Conservation (phyloP, 2,329 filamentous ascomycete genomes). For the Fusarium sp. region DNA sequence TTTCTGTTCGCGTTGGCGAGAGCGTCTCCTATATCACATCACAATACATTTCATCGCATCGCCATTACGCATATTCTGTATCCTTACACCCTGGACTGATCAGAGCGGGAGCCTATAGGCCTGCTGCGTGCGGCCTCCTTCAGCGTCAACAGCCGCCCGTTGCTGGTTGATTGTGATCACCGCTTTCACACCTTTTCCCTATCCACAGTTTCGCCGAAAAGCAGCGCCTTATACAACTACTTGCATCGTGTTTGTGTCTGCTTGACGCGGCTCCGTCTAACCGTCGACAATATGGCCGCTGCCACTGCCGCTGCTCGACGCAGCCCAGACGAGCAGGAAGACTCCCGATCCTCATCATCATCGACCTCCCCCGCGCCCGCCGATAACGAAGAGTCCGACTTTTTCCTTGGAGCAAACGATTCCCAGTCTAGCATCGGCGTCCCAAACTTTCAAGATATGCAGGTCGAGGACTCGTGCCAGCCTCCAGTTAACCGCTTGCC, state of each 20-base stretch:
- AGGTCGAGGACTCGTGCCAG: constrained; percentile 71
- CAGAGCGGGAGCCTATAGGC: constrained; percentile 2
- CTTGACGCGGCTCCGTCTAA: constrained; percentile 22
- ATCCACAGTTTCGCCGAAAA: constrained; percentile 19
- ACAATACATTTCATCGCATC: neutral
- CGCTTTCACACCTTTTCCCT: constrained; percentile 18
- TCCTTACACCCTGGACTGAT: neutral
- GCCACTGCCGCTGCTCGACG: constrained; percentile 30
- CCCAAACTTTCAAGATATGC: constrained; percentile 79
- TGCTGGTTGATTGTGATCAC: constrained; percentile 31
- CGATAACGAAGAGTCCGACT: constrained; percentile 93
- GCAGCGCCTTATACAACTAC: neutral
- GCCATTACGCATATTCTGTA: neutral
- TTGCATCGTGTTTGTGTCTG: constrained; percentile 9
- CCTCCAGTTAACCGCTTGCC: constrained; percentile 87
- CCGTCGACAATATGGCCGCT: constrained; percentile 37
- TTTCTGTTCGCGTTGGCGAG: neutral
- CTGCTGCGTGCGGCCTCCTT: constrained; percentile 2
- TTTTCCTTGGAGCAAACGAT: constrained; percentile 88
- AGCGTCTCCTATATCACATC: neutral
- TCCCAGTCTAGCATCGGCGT: constrained; percentile 91
- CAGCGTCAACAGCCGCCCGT: constrained; percentile 17
- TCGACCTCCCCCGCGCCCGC: constrained; percentile 78
- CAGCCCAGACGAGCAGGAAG: constrained; percentile 54
- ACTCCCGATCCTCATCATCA: constrained; percentile 70